Base-by-base conservation (phyloP, 441 rosid genomes). In the Brassica hybrid region DNA sequence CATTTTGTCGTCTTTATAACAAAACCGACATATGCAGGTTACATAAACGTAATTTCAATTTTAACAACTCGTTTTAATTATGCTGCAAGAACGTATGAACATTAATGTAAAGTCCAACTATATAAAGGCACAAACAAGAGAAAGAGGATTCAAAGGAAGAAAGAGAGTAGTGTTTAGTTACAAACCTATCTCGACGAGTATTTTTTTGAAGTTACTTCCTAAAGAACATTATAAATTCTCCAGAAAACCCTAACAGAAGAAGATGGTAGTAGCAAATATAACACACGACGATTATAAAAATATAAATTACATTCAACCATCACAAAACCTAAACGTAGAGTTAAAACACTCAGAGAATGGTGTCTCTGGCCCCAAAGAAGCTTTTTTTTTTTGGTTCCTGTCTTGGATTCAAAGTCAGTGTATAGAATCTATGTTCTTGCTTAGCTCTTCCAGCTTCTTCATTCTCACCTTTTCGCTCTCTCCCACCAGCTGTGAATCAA, bases 361-460 rank as follows among this genome's bases (percentile, higher is more conserved):
- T 27, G 75, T 27, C 69, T 57, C 75, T 69, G 72, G 7, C 18
- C 68, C 14, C 68, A 63, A 65, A 75, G 72, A 65, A 65, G 76
- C 11, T 62, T 30, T 21, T 41, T 50, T 10, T 61, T 30, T 21
- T 56, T 50, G 36, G 23, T 57, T 57, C 75, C 72, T 45, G 27
- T 74, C 79, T 70, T 79, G 82, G 79, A 58, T 75, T 79, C 69
- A 43, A 70, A 75, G 82, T 91, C 88, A 91, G 72, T 89, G 89
- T 67, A 88, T 77, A 6, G 89, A 83, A 75, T 92, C 97, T 74
- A 93, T 65, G 91, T 84, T 88, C 91, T 90, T 93, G 86, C 94
- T 91, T 80, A 95, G 96, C 91, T 95, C 98, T 84, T 95, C 99
- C 88, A 95, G 91, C 87, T 95, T 95, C 91, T 93, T 95, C 95